Percentiles rank a stretch among this genome's conserved stretches.
phyloP scores from a whole-genome alignment of 75 land plant genomes.

The Pseudotsuga menziesii region DNA sequence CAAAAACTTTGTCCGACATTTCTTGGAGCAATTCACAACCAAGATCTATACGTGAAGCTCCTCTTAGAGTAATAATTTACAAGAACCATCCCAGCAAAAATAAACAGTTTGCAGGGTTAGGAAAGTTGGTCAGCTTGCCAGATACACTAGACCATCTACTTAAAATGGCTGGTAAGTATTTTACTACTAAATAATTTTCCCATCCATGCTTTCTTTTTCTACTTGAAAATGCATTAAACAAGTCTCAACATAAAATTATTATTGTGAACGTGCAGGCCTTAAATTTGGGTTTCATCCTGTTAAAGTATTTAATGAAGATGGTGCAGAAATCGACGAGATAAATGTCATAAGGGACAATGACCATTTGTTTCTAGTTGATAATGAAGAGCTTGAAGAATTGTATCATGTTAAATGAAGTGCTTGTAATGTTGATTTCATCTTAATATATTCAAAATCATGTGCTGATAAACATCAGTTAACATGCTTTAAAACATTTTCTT shows the following conservation, averaged over 20 bases:
- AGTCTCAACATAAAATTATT: background rate
- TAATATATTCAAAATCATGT: background rate
- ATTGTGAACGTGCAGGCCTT: constrained; percentile 1
- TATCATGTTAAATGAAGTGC: constrained; percentile 60
- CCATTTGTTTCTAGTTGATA: constrained; percentile 8
- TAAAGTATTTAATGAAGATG: constrained; percentile 13
- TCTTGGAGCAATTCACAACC: background rate
- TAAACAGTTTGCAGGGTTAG: background rate
- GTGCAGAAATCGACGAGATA: constrained; percentile 13
- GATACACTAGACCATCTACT: background rate
- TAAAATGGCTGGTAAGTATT: background rate
- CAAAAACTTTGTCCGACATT: background rate
- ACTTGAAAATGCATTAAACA: background rate
- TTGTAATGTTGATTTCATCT: background rate
- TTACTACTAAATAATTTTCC: background rate
- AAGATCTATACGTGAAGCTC: background rate
- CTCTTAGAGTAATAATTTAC: background rate
- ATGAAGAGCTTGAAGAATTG: constrained; percentile 24
- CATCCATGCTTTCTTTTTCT: background rate
- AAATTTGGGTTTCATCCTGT: constrained; percentile 14
- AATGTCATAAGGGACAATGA: constrained; percentile 11
- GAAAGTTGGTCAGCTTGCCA: constrained; percentile 5
- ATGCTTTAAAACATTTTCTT: no score
- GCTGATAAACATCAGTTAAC: no score
- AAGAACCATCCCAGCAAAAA: constrained; percentile 4